A percentile compares a stretch with the other conserved stretches of the same genome.
Conservation (phyloP, 176 grass and related monocot species). For the Hordeum vulgare region DNA sequence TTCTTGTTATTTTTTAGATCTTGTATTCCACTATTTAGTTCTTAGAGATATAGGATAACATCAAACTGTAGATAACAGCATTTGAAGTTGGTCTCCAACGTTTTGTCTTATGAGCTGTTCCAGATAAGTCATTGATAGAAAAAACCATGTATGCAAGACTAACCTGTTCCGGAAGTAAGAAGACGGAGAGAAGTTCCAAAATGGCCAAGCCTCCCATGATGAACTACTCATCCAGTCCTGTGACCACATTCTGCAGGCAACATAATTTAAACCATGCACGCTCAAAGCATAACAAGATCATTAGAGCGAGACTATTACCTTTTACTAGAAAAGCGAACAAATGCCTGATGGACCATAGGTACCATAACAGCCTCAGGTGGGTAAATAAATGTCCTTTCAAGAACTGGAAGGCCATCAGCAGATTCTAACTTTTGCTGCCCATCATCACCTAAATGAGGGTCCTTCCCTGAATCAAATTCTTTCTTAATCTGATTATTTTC, state of each 20-base stretch:
- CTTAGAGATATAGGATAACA: neutral
- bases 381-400: slow-evolving; percentile 96
- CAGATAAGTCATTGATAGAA: neutral
- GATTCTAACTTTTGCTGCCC: slow-evolving; percentile 40
- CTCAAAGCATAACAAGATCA: slow-evolving; percentile 3
- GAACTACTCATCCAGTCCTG: slow-evolving; percentile 54
- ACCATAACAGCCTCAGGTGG: slow-evolving; percentile 87
- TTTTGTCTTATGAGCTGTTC: neutral
- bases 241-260: slow-evolving; percentile 68
- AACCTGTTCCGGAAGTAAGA: slow-evolving; percentile 85
- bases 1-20: neutral
- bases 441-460: slow-evolving; percentile 21
- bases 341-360: slow-evolving; percentile 86
- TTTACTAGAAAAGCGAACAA: slow-evolving; percentile 83
- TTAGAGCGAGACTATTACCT: slow-evolving; percentile 43
- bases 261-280: slow-evolving; percentile 26
- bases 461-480: slow-evolving; percentile 40
- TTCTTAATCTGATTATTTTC: slow-evolving; percentile 52
- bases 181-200: slow-evolving; percentile 83
- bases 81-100: neutral
- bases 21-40: neutral
- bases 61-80: neutral
- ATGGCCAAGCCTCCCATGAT: slow-evolving; percentile 76
- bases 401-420: slow-evolving; percentile 47
- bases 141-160: slow-evolving; percentile 19